A percentile compares a stretch with the other conserved stretches of the same genome.
phyloP scores from a whole-genome alignment of 2,329 filamentous ascomycete genomes.

The Colletotrichum australisinense region DNA sequence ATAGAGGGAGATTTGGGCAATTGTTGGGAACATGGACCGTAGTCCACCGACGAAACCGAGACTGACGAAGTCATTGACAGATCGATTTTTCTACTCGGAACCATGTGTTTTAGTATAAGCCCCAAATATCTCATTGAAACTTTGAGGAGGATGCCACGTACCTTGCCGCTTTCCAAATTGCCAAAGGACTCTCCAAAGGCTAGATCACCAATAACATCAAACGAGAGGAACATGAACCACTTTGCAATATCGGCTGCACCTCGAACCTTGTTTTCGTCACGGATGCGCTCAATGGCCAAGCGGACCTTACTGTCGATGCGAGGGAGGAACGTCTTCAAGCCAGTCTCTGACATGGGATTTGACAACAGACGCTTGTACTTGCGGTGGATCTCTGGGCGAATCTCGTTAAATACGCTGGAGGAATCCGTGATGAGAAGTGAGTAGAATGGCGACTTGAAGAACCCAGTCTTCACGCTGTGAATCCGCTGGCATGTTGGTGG shows the following conservation, averaged over 20 bases:
- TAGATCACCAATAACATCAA: conserved; percentile 46
- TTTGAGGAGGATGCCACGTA: conserved; percentile 38
- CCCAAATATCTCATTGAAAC: background rate
- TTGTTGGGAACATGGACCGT: conserved; percentile 22
- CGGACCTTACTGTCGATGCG: conserved; percentile 49
- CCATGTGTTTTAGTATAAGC: background rate
- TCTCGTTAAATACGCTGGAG: conserved; percentile 27
- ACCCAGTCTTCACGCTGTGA: conserved; percentile 32
- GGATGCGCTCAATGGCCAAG: conserved; percentile 56
- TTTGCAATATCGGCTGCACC: conserved; percentile 60
- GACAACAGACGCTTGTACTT: conserved; percentile 55
- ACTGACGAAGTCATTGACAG: conserved; percentile 29
- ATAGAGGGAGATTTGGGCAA: conserved; percentile 9
- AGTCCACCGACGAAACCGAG: conserved; percentile 25
- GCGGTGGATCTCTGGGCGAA: conserved; percentile 39
- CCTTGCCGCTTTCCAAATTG: conserved; percentile 42
- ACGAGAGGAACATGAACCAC: conserved; percentile 65
- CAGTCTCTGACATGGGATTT: conserved; percentile 51
- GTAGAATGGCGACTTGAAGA: conserved; percentile 26
- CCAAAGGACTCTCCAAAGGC: conserved; percentile 44
- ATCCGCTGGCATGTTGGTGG: conserved; percentile 44
- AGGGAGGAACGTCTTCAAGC: conserved; percentile 52
- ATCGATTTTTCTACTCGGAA: conserved; percentile 9
- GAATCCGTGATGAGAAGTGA: conserved; percentile 29
- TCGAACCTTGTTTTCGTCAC: conserved; percentile 50